Percentiles rank a stretch among this genome's conserved stretches.
phyloP scores from a whole-genome alignment of 2,329 filamentous ascomycete genomes.

The Coniochaeta pulveracea region DNA sequence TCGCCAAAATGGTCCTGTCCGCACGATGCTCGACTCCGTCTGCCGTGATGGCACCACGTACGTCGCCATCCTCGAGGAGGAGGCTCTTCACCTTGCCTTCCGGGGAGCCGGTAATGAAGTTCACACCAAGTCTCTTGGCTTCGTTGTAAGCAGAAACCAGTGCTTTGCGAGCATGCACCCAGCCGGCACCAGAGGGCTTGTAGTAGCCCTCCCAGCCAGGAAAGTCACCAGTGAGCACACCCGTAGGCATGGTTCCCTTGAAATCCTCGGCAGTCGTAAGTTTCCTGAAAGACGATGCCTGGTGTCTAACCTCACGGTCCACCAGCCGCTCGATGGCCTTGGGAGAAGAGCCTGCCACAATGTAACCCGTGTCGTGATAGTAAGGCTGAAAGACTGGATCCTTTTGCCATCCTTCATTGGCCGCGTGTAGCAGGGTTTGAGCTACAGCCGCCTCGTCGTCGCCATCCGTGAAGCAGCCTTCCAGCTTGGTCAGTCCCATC shows the following conservation, averaged over 20 bases:
- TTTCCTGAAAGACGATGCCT: constrained; percentile 11
- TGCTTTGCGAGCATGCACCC: constrained; percentile 40
- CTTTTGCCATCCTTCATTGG: constrained; percentile 27
- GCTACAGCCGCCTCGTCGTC: constrained; percentile 19
- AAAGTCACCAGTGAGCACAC: constrained; percentile 36
- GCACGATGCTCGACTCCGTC: constrained; percentile 28
- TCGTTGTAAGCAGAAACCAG: constrained; percentile 31
- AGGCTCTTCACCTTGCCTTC: constrained; percentile 25
- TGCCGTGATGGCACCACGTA: constrained; percentile 28
- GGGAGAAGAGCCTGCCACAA: constrained; percentile 15
- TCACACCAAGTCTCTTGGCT: constrained; percentile 31
- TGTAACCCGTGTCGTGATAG: constrained; percentile 34
- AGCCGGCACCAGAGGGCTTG: constrained; percentile 32
- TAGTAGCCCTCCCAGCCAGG: constrained; percentile 37
- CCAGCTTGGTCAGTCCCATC: neutral
- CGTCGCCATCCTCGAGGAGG: constrained; percentile 22
- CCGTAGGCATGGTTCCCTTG: constrained; percentile 35
- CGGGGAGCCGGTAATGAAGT: constrained; percentile 28
- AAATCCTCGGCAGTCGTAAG: constrained; percentile 33
- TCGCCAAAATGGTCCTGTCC: constrained; percentile 32
- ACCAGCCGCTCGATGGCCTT: constrained; percentile 5
- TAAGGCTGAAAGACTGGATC: constrained; percentile 29
- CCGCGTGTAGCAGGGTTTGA: constrained; percentile 18
- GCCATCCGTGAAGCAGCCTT: constrained; percentile 12
- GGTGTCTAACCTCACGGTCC: constrained; percentile 10